phyloP scores from a whole-genome alignment of 2,329 filamentous ascomycete species.

The Alternaria viburni region DNA sequence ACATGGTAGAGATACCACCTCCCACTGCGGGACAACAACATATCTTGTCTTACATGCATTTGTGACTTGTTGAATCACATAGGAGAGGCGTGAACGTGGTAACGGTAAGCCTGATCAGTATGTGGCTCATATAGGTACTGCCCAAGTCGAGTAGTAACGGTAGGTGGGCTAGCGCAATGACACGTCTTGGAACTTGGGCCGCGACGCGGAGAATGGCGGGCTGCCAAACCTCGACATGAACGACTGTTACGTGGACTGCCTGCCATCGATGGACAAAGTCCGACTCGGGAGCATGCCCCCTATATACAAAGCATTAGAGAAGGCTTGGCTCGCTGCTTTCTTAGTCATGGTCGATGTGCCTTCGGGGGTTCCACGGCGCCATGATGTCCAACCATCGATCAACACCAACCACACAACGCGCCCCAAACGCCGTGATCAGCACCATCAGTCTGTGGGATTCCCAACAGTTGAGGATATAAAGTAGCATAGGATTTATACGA shows the following conservation, averaged over 20 bases:
- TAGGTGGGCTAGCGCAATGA: neutral
- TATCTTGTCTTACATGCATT: conserved; percentile 7
- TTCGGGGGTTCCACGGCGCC: neutral
- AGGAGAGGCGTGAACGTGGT: neutral
- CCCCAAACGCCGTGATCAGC: too few relatives aligned
- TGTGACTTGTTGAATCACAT: neutral
- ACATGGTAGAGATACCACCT: conserved; percentile 31
- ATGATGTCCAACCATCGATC: neutral
- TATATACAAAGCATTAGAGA: neutral
- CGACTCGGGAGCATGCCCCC: neutral
- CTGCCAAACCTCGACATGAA: neutral
- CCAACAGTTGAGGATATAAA: neutral
- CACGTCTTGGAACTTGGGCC: neutral
- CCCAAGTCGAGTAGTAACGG: neutral
- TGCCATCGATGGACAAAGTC: neutral
- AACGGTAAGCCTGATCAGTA: neutral
- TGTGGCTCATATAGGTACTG: neutral
- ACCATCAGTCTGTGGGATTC: too few relatives aligned
- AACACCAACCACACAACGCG: neutral
- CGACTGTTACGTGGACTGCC: neutral
- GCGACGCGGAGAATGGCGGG: neutral
- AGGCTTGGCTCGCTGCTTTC: neutral
- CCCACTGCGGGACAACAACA: conserved; percentile 22
- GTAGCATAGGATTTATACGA: neutral
- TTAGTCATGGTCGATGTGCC: neutral